Conservation (phyloP, 306 rosid genomes). For the Citrullus colocynthis region DNA sequence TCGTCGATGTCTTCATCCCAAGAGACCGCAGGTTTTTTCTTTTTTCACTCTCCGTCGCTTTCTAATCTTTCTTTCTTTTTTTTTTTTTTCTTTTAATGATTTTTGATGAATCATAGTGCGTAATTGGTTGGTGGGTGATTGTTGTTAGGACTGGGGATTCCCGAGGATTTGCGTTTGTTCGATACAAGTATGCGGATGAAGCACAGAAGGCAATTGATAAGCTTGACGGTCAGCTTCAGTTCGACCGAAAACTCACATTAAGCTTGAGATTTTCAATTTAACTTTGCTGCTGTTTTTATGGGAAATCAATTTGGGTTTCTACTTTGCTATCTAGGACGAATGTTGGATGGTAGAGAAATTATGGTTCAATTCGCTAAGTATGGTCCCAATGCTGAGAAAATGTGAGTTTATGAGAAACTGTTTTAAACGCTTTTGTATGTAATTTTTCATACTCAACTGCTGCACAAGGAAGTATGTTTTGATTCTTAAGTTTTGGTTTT, state of each 20-base stretch:
- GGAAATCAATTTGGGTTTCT: not conserved
- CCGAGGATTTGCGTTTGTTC: constrained; percentile 60
- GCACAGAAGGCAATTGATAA: constrained; percentile 60
- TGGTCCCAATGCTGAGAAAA: constrained; percentile 68
- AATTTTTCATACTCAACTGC: not conserved
- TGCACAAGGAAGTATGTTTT: not conserved
- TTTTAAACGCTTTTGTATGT: not conserved
- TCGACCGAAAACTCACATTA: not conserved
- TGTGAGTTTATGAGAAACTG: constrained; percentile 17
- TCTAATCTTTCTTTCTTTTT: not conserved
- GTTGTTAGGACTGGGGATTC: constrained; percentile 48
- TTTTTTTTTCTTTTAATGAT: not conserved
- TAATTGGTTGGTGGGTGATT: not conserved
- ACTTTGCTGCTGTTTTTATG: not conserved
- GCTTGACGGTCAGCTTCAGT: constrained; percentile 39
- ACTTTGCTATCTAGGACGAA: constrained; percentile 28
- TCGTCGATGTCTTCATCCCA: constrained; percentile 66
- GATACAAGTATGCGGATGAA: constrained; percentile 65
- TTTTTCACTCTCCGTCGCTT: not conserved
- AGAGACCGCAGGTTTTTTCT: constrained; percentile 47
- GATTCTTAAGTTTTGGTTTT: not conserved
- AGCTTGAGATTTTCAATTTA: not conserved
- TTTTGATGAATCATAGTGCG: not conserved
- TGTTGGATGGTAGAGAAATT: constrained; percentile 68
- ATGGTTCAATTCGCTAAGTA: constrained; percentile 83